Percentiles rank a stretch among this genome's conserved stretches.
Conservation (phyloP, 1,284 basidiomycete species). For the Vanrija sp. region DNA sequence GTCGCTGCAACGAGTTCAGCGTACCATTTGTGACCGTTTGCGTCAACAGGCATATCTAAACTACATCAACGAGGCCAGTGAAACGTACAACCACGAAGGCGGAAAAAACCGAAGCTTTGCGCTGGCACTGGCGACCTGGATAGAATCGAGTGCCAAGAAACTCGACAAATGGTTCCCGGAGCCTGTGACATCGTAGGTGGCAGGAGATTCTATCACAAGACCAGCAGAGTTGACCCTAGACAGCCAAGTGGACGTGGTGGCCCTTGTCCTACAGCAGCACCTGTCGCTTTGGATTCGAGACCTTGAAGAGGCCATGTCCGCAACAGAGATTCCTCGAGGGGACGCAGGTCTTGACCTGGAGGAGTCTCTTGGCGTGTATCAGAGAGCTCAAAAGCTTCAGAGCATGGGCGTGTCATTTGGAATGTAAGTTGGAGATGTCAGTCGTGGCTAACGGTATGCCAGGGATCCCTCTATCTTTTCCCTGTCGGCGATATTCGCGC, state of each 20-base stretch:
- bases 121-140: constrained; percentile 76
- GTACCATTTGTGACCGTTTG: constrained; percentile 65
- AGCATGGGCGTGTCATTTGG: constrained; percentile 74
- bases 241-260: constrained; percentile 74
- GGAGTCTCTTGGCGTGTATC: constrained; percentile 82
- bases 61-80: constrained; percentile 66
- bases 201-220: no score
- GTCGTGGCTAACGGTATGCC: not conserved
- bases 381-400: constrained; percentile 57
- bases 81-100: constrained; percentile 32
- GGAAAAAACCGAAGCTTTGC: constrained; percentile 34
- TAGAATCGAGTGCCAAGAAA: constrained; percentile 78
- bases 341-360: constrained; percentile 71
- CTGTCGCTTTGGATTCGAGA: constrained; percentile 74
- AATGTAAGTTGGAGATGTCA: constrained; percentile 15
- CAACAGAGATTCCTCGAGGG: constrained; percentile 3
- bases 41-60: constrained; percentile 64
- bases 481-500: constrained; percentile 72
- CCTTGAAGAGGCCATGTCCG: constrained; percentile 58
- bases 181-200: constrained; percentile 68
- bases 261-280: constrained; percentile 67
- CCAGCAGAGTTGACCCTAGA: not conserved
- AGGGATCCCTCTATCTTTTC: constrained; percentile 54
- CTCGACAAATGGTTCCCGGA: constrained; percentile 75
- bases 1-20: constrained; percentile 51